Conservation (phyloP, 352 stramenopile species). For the Pilasporangium apinafurcum region DNA sequence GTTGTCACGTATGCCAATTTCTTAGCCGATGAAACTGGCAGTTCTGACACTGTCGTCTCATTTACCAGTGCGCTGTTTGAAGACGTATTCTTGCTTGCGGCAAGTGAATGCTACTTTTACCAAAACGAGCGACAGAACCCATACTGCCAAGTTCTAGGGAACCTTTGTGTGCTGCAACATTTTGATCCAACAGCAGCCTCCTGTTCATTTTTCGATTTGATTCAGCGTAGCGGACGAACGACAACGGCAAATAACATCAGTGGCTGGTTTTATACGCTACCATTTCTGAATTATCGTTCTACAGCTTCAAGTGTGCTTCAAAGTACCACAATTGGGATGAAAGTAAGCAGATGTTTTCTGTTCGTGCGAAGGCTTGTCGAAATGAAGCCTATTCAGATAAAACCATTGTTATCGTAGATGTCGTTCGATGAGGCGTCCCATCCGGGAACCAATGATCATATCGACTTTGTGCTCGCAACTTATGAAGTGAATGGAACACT, state of each 20-base stretch:
- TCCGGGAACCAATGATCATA: slow-evolving; percentile 36
- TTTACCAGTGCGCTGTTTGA: slow-evolving; percentile 62
- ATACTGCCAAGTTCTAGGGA: slow-evolving; percentile 87
- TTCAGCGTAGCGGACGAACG: slow-evolving; percentile 49
- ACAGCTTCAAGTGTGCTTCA: slow-evolving; percentile 50
- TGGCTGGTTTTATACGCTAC: slow-evolving; percentile 74
- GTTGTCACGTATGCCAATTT: slow-evolving; percentile 41
- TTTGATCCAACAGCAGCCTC: slow-evolving; percentile 55
- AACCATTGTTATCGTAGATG: slow-evolving; percentile 48
- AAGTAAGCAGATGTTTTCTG: slow-evolving; percentile 14
- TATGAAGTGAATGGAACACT: slow-evolving; percentile 89
- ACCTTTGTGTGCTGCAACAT: slow-evolving; percentile 92
- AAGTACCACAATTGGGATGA: slow-evolving; percentile 69
- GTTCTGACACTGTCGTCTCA: slow-evolving; percentile 15
- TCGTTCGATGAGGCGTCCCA: slow-evolving; percentile 61
- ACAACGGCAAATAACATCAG: slow-evolving; percentile 36
- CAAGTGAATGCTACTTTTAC: slow-evolving; percentile 88
- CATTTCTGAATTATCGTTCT: slow-evolving; percentile 86
- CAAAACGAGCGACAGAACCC: slow-evolving; percentile 42
- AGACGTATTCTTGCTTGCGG: slow-evolving; percentile 70
- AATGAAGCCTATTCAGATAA: background rate
- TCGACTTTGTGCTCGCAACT: slow-evolving; percentile 82
- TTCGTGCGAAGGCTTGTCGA: background rate
- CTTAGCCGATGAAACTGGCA: slow-evolving; percentile 19
- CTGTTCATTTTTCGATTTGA: slow-evolving; percentile 72